Conservation (phyloP, 352 stramenopile species). For the Pythium grandisporangium region DNA sequence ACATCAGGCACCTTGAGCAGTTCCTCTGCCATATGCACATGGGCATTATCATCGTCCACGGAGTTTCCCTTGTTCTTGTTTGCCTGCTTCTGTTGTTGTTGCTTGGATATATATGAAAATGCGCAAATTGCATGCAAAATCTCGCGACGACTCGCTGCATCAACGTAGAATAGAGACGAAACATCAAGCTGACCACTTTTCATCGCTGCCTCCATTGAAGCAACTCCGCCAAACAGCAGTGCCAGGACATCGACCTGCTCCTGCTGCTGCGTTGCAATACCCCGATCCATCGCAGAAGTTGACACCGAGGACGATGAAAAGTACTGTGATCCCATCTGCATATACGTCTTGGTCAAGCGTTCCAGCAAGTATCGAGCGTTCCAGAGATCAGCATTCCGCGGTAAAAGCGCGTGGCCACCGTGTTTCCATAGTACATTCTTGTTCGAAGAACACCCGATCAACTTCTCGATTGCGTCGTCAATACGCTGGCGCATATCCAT, state of each 20-base stretch:
- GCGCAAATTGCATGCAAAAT: slow-evolving; percentile 70
- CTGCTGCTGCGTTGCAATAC: slow-evolving; percentile 10
- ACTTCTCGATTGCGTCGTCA: slow-evolving; percentile 53
- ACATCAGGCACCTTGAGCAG: slow-evolving; percentile 52
- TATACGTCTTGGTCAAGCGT: slow-evolving; percentile 31
- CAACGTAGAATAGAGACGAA: slow-evolving; percentile 68
- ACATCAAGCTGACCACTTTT: slow-evolving; percentile 68
- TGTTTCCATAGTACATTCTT: slow-evolving; percentile 92
- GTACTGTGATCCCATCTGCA: slow-evolving; percentile 10
- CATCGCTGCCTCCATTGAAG: slow-evolving; percentile 72
- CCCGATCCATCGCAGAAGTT: slow-evolving; percentile 8
- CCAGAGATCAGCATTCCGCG: slow-evolving; percentile 50
- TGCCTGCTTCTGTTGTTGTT: slow-evolving; percentile 30
- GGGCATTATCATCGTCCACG: slow-evolving; percentile 4
- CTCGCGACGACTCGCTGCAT: slow-evolving; percentile 49
- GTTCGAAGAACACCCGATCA: slow-evolving; percentile 48
- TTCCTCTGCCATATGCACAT: slow-evolving; percentile 54
- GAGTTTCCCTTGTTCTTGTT: slow-evolving; percentile 1
- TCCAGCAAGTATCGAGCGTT: slow-evolving; percentile 62
- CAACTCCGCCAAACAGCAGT: slow-evolving; percentile 61
- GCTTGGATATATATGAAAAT: slow-evolving; percentile 65
- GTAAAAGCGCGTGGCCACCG: slow-evolving; percentile 78
- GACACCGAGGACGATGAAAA: slow-evolving; percentile 12
- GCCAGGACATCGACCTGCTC: slow-evolving; percentile 54
- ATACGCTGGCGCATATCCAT: slow-evolving; percentile 68